A percentile compares a stretch with the other conserved stretches of the same genome.
Evolutionary conservation across 139 green algal species (phyloP).

Genomic region (Parachlorella kessleri): DNA sequence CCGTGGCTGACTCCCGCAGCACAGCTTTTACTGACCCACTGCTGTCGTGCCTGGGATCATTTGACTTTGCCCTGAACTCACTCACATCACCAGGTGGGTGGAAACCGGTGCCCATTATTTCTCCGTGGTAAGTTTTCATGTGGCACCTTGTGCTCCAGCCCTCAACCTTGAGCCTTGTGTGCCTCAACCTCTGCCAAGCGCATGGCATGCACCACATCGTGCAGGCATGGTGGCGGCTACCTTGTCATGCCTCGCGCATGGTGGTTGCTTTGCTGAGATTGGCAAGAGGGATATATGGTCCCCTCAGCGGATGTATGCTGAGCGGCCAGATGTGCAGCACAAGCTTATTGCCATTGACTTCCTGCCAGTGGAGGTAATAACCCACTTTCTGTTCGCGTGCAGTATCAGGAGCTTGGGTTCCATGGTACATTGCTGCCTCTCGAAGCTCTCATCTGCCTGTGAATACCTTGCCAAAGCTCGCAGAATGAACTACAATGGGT

Average conservation of each 20-base stretch:
- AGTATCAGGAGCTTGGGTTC: too few species aligned
- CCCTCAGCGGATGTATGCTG: constrained; percentile 16
- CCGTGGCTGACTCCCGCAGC: constrained; percentile 55
- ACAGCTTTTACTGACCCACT: constrained; percentile 56
- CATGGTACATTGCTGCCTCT: too few species aligned
- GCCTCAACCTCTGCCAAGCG: too few species aligned
- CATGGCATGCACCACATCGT: too few species aligned
- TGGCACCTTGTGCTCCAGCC: too few species aligned
- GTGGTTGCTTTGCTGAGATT: constrained; percentile 75
- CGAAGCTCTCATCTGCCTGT: too few species aligned
- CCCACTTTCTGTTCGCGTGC: too few species aligned
- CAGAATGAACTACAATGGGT: too few species aligned
- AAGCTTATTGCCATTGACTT: constrained; percentile 43
- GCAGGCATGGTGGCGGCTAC: constrained; percentile 72
- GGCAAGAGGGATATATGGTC: constrained; percentile 88
- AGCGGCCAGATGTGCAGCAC: constrained; percentile 4
- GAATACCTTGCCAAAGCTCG: too few species aligned
- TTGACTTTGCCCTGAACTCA: constrained; percentile 71
- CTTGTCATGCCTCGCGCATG: constrained; percentile 52
- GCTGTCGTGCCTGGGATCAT: not conserved
- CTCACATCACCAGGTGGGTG: constrained; percentile 73
- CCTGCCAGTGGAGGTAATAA: constrained; percentile 55
- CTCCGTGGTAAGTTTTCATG: too few species aligned
- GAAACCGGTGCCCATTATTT: too few species aligned
- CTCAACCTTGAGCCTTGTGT: too few species aligned